Conservation (phyloP, 148 eudicot species). For the Dianthus caryophyllus region DNA sequence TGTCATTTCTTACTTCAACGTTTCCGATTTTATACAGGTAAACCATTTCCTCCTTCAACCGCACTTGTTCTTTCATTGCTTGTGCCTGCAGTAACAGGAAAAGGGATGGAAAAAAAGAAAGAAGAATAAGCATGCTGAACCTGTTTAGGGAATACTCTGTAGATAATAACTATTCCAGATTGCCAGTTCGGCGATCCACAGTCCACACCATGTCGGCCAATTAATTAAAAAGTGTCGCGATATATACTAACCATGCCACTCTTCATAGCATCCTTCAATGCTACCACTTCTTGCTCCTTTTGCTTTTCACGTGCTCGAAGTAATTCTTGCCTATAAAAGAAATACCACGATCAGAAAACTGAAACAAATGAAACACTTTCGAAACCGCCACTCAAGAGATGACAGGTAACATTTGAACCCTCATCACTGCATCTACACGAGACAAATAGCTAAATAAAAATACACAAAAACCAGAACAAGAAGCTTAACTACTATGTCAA, state of each 20-base stretch:
- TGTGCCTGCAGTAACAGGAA: conserved; percentile 58
- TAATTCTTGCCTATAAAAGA: conserved; percentile 60
- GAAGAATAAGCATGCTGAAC: conserved; percentile 10
- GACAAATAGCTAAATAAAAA: not conserved
- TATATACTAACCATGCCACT: conserved; percentile 66
- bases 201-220: too few species aligned
- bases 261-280: conserved; percentile 68
- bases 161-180: too few species aligned
- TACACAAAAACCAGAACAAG: not conserved
- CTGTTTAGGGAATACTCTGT: too few species aligned
- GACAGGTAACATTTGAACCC: not conserved
- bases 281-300: conserved; percentile 74
- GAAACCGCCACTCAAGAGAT: too few species aligned
- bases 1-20: conserved; percentile 50
- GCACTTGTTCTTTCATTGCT: conserved; percentile 96
- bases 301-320: conserved; percentile 72
- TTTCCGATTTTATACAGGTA: conserved; percentile 80
- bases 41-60: conserved; percentile 82
- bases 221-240: not conserved
- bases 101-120: not conserved
- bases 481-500: not conserved
- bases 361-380: conserved; percentile 4
- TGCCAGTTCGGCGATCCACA: too few species aligned
- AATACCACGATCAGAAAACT: not conserved
- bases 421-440: not conserved